Percentiles rank a stretch among this genome's conserved stretches.
phyloP scores from a whole-genome alignment of 129 eudicot species.

The Cynara cardunculus region DNA sequence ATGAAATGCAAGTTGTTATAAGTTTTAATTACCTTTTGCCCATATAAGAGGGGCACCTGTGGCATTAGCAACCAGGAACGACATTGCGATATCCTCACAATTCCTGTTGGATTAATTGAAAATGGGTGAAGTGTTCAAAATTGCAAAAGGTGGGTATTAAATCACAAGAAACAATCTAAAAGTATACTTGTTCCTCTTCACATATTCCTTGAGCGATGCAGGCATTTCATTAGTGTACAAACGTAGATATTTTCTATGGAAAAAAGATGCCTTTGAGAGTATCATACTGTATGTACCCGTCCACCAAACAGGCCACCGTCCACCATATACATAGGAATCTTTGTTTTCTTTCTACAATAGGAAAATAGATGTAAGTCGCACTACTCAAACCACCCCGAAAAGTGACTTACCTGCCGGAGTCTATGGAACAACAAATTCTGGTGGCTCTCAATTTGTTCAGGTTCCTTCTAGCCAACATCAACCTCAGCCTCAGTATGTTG shows the following conservation, averaged over 20 bases:
- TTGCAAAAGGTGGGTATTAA: neutral
- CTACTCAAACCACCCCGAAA: too few species aligned
- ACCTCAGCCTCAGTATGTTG: too few species aligned
- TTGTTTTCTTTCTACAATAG: slow-evolving; percentile 47
- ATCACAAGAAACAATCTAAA: neutral
- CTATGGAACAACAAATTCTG: too few species aligned
- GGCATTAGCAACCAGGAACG: slow-evolving; percentile 32
- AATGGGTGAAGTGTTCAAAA: slow-evolving; percentile 7
- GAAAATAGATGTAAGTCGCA: neutral
- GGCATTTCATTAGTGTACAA: slow-evolving; percentile 76
- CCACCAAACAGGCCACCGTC: slow-evolving; percentile 97
- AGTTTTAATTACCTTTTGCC: slow-evolving; percentile 17
- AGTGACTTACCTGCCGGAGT: too few species aligned
- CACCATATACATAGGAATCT: slow-evolving; percentile 51
- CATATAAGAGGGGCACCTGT: slow-evolving; percentile 32
- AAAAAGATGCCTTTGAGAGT: slow-evolving; percentile 84
- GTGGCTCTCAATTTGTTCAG: too few species aligned
- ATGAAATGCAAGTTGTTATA: neutral
- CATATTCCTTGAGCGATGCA: slow-evolving; percentile 66
- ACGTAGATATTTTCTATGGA: slow-evolving; percentile 65
- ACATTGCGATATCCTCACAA: slow-evolving; percentile 26
- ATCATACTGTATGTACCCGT: slow-evolving; percentile 82
- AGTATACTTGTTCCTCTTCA: slow-evolving; percentile 59
- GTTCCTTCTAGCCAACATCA: too few species aligned
- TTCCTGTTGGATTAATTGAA: slow-evolving; percentile 17